Conservation (phyloP, 2,329 filamentous ascomycete genomes). For the Clonostachys chloroleuca region DNA sequence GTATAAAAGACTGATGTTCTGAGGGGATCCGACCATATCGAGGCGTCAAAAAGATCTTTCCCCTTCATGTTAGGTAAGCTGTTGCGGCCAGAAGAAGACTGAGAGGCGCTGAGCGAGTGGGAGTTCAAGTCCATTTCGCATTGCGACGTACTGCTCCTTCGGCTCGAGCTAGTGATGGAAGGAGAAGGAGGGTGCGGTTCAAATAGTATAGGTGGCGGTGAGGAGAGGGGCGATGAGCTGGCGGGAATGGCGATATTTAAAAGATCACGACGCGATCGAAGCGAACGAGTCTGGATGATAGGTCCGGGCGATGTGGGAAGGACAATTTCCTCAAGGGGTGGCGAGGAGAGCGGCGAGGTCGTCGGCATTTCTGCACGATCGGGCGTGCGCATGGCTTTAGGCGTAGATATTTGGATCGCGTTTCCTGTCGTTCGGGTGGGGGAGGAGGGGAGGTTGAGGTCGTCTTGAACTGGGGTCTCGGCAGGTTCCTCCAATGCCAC, state of each 20-base stretch:
- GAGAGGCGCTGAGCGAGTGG: constrained; percentile 23
- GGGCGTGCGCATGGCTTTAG: too few species aligned
- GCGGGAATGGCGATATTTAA: constrained; percentile 3
- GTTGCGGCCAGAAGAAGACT: constrained; percentile 20
- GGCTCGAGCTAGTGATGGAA: constrained; percentile 26
- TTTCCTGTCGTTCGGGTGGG: too few species aligned
- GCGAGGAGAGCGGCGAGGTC: constrained; percentile 31
- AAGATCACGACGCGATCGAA: not conserved
- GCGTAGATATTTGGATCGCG: too few species aligned
- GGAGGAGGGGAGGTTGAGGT: not conserved
- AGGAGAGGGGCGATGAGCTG: constrained; percentile 53
- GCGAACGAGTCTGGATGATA: not conserved
- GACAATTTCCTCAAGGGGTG: constrained; percentile 22
- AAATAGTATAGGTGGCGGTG: constrained; percentile 47
- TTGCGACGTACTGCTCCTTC: constrained; percentile 29
- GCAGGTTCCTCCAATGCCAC: too few species aligned
- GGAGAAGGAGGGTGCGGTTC: constrained; percentile 38
- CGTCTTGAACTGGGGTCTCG: too few species aligned
- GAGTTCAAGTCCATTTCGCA: constrained; percentile 36
- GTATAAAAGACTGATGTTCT: constrained; percentile 69
- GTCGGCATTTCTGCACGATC: too few species aligned
- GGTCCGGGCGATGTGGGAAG: constrained; percentile 5
- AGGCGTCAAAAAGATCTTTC: constrained; percentile 66
- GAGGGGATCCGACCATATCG: constrained; percentile 64
- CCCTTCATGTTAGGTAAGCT: constrained; percentile 61